Conservation (phyloP, 371 early-diverging fungal genomes). For the Globomyces sp. region DNA sequence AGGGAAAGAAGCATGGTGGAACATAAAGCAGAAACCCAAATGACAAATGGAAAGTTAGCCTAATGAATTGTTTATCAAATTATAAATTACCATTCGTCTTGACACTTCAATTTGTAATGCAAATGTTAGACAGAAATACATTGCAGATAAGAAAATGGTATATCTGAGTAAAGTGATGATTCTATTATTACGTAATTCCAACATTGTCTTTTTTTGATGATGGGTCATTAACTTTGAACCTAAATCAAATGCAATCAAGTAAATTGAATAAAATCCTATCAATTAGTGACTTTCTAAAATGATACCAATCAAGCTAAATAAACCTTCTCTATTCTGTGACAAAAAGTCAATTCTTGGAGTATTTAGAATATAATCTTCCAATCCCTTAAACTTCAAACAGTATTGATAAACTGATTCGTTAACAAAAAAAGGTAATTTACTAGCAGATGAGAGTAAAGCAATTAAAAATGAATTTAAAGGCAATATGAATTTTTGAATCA, state of each 20-base stretch:
- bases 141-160: conserved; percentile 3
- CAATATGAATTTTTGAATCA: conserved; percentile 39
- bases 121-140: conserved; percentile 8
- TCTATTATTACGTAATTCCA: neutral
- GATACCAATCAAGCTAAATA: conserved; percentile 74
- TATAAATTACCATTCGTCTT: neutral
- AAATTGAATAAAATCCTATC: conserved; percentile 77
- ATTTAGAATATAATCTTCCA: conserved; percentile 72
- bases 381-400: conserved; percentile 33
- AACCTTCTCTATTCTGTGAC: conserved; percentile 90
- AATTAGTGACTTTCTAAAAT: neutral
- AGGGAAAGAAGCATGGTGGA: neutral
- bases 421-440: conserved; percentile 47
- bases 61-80: too few relatives aligned
- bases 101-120: conserved; percentile 7
- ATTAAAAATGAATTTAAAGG: conserved; percentile 53
- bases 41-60: conserved; percentile 15
- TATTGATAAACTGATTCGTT: conserved; percentile 26
- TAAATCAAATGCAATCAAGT: conserved; percentile 46
- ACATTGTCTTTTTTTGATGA: neutral
- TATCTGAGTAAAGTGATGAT: conserved; percentile 25
- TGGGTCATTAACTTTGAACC: conserved; percentile 22
- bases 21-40: conserved; percentile 1
- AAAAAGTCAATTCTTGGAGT: conserved; percentile 73
- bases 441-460: conserved; percentile 34